Evolutionary conservation across 257 asterid genomes (phyloP).

Genomic region (Cinchona pubescens): DNA sequence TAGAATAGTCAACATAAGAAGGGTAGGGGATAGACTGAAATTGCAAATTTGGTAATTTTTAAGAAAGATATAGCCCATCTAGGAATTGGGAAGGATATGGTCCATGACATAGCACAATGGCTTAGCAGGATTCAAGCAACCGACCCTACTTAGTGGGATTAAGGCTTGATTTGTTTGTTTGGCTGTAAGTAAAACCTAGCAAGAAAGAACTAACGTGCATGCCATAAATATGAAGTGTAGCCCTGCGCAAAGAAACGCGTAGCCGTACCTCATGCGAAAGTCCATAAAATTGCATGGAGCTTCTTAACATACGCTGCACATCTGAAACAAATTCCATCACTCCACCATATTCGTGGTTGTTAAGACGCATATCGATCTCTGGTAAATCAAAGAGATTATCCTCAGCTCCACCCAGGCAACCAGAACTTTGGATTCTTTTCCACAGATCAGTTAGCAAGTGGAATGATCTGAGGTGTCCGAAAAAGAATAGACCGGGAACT

Average conservation of each 20-base stretch:
- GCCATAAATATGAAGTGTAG: neutral
- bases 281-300: slow-evolving; percentile 64
- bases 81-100: no score
- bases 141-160: no score
- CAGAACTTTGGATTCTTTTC: slow-evolving; percentile 72
- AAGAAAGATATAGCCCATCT: no score
- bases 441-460: slow-evolving; percentile 84
- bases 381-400: slow-evolving; percentile 64
- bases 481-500: no score
- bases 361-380: slow-evolving; percentile 65
- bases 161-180: no score
- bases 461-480: slow-evolving; percentile 87
- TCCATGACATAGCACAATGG: no score
- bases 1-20: no score
- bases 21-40: no score
- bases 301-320: slow-evolving; percentile 82
- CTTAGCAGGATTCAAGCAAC: no score
- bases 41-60: no score
- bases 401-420: slow-evolving; percentile 41
- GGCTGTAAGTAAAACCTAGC: neutral
- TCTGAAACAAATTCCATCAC: slow-evolving; percentile 79
- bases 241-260: neutral
- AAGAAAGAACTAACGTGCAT: neutral
- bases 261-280: slow-evolving; percentile 70
- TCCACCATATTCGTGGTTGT: slow-evolving; percentile 62